phyloP scores from a whole-genome alignment of 2,329 filamentous ascomycete genomes.

The Clonostachys rosea region DNA sequence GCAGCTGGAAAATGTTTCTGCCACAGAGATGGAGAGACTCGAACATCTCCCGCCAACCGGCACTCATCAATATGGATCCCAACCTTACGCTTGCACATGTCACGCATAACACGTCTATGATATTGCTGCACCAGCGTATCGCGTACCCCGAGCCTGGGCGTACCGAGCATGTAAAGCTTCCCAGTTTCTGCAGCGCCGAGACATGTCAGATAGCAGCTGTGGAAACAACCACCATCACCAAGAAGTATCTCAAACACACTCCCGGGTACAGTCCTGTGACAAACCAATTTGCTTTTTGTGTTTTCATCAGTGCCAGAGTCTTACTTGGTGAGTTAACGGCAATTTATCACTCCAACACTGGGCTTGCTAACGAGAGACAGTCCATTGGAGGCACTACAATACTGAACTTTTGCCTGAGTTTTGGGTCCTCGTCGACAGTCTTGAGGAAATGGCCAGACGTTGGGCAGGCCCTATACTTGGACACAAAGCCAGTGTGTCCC shows the following conservation, averaged over 20 bases:
- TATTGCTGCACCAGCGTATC: conserved; percentile 41
- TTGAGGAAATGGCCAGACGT: conserved; percentile 20
- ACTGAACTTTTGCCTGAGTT: conserved; percentile 14
- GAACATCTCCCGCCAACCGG: conserved; percentile 15
- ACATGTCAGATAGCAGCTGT: conserved; percentile 39
- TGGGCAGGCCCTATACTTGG: conserved; percentile 12
- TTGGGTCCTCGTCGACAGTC: conserved; percentile 15
- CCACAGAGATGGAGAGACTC: conserved; percentile 35
- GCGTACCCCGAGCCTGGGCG: conserved; percentile 29
- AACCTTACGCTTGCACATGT: conserved; percentile 43
- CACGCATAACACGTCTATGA: conserved; percentile 44
- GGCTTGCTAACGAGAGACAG: conserved; percentile 1
- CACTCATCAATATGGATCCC: conserved; percentile 32
- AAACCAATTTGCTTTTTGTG: conserved; percentile 38
- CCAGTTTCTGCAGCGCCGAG: conserved; percentile 39
- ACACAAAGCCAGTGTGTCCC: conserved; percentile 2
- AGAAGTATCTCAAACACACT: conserved; percentile 36
- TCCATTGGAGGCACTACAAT: conserved; percentile 19
- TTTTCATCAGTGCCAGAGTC: conserved; percentile 37
- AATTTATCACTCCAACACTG: neutral
- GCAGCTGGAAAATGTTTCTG: conserved; percentile 35
- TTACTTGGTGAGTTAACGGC: conserved; percentile 17
- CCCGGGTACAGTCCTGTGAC: conserved; percentile 14
- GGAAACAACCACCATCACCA: conserved; percentile 37
- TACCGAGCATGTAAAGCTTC: conserved; percentile 24